Evolutionary conservation across 345 rosid genomes (phyloP).

Genomic region (Eucalyptus fibrosa): DNA sequence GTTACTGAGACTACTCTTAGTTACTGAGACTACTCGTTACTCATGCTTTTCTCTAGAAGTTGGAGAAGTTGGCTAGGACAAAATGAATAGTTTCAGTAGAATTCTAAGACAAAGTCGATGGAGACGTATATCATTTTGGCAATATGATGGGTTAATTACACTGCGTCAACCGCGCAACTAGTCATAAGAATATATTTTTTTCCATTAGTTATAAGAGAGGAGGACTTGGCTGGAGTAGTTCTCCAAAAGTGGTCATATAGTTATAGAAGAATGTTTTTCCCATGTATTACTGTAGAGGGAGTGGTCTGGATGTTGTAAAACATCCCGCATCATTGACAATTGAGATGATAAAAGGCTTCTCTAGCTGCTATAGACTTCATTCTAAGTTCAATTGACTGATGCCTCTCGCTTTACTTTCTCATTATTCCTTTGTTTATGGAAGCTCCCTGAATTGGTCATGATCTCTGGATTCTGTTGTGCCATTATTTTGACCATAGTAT

Average conservation of each 20-base stretch:
- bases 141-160: background rate
- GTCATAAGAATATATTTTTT: background rate
- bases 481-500: background rate
- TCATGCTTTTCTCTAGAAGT: background rate
- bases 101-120: background rate
- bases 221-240: background rate
- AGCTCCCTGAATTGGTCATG: background rate
- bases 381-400: background rate
- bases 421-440: background rate
- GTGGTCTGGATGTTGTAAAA: background rate
- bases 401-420: background rate
- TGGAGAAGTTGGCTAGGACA: background rate
- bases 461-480: background rate
- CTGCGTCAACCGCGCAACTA: background rate
- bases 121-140: background rate
- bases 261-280: background rate
- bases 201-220: background rate
- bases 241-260: background rate
- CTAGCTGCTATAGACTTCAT: background rate
- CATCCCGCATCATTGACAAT: background rate
- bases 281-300: background rate
- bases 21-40: background rate
- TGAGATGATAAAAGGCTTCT: background rate
- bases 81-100: background rate
- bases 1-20: background rate